Percentiles rank a stretch among this genome's conserved stretches.
phyloP scores from a whole-genome alignment of 1,284 basidiomycete genomes.

The Omphalotus olearius region DNA sequence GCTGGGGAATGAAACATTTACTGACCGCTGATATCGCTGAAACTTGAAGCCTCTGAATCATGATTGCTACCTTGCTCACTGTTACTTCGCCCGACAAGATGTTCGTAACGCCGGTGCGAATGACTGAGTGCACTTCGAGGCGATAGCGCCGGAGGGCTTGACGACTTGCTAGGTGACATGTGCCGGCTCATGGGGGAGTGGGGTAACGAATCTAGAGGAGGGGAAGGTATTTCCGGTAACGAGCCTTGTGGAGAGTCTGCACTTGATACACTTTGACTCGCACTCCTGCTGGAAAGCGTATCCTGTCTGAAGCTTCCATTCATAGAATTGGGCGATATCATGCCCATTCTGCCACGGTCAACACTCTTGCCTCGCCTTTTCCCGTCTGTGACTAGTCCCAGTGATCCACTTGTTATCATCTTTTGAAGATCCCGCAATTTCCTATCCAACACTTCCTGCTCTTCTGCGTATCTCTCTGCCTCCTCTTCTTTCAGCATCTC shows the following conservation, averaged over 20 bases:
- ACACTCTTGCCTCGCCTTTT: constrained; percentile 27
- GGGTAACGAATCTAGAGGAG: constrained; percentile 40
- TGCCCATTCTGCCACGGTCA: constrained; percentile 42
- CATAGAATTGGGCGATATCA: constrained; percentile 32
- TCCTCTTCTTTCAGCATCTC: constrained; percentile 60
- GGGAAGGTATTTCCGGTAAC: constrained; percentile 74
- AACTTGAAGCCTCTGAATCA: constrained; percentile 71
- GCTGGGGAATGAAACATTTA: constrained; percentile 8
- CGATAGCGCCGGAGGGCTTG: constrained; percentile 55
- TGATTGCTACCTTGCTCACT: constrained; percentile 63
- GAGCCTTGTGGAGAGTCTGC: constrained; percentile 69
- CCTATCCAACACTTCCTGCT: constrained; percentile 57
- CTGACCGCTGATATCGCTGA: constrained; percentile 78
- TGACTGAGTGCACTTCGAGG: constrained; percentile 47
- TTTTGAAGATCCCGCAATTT: constrained; percentile 63
- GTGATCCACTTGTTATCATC: constrained; percentile 65
- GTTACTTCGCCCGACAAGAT: constrained; percentile 31
- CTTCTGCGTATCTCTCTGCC: constrained; percentile 58
- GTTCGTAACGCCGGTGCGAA: constrained; percentile 39
- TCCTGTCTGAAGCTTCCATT: constrained; percentile 29
- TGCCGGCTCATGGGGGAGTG: constrained; percentile 37
- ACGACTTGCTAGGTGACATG: constrained; percentile 50
- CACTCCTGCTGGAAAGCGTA: constrained; percentile 44
- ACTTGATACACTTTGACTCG: constrained; percentile 68
- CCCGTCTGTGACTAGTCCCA: constrained; percentile 63